A percentile compares a stretch with the other conserved stretches of the same genome.
These are phyloP conservation scores for Rozella allomycis DNA, from an alignment of 371 early-diverging fungal species.

Conservation along the genomic window DNA sequence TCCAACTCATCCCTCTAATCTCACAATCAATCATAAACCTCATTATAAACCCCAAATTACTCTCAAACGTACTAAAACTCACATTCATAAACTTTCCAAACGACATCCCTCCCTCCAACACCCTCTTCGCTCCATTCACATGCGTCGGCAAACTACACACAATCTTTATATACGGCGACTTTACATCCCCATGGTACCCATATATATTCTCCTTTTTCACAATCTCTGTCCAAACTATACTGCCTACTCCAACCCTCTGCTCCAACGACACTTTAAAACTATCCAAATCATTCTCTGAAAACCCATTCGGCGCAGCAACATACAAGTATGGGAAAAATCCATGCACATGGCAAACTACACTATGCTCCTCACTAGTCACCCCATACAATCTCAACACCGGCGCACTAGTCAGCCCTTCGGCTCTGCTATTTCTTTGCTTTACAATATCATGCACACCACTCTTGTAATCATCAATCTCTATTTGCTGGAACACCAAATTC, in stretches of 20 bases:
- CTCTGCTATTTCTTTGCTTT: too few relatives aligned
- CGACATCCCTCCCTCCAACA: constrained; percentile 9
- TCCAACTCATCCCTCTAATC: constrained; percentile 76
- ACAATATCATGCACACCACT: too few relatives aligned
- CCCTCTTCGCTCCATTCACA: constrained; percentile 4
- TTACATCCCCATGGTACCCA: constrained; percentile 52
- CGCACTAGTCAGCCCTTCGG: too few relatives aligned
- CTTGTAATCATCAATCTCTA: too few relatives aligned
- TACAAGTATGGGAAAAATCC: constrained; percentile 93
- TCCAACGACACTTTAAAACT: constrained; percentile 32
- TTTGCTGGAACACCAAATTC: too few relatives aligned
- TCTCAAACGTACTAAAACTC: constrained; percentile 59
- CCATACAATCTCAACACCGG: constrained; percentile 10
- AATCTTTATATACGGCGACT: constrained; percentile 43
- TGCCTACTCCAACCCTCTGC: constrained; percentile 2
- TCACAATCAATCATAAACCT: constrained; percentile 95
- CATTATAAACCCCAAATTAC: constrained; percentile 68
- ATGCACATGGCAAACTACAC: constrained; percentile 72
- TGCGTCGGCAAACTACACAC: constrained; percentile 30
- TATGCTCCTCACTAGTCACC: constrained; percentile 39
- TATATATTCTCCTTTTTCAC: constrained; percentile 50
- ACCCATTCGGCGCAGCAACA: constrained; percentile 61
- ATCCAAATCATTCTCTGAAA: constrained; percentile 34
- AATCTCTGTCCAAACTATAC: constrained; percentile 15
- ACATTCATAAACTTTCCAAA: constrained; percentile 21